A percentile compares a stretch with the other conserved stretches of the same genome.
phyloP scores from a whole-genome alignment of 495 filamentous ascomycete genomes.

The Alectoria sarmentosa region DNA sequence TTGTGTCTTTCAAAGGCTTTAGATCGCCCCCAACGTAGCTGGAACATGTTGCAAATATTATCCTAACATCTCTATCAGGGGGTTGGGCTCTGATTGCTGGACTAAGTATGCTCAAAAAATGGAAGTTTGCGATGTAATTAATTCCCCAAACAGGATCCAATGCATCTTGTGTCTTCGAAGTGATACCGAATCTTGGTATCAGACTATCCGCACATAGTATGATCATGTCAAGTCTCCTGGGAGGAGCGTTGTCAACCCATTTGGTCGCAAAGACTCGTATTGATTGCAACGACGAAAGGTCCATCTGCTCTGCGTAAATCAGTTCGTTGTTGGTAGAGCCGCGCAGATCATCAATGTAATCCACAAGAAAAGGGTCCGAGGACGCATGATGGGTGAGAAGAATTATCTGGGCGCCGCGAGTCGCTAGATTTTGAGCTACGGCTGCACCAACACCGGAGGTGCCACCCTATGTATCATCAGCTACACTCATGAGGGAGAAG shows the following conservation, averaged over 20 bases:
- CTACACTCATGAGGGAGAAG: background rate
- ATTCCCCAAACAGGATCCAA: conserved; percentile 86
- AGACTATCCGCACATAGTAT: conserved; percentile 75
- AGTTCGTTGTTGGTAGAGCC: conserved; percentile 72
- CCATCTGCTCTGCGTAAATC: conserved; percentile 91
- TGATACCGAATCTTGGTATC: conserved; percentile 53
- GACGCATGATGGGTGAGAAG: conserved; percentile 77
- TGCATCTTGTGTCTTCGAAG: conserved; percentile 60
- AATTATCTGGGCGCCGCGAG: conserved; percentile 81
- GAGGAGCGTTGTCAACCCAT: conserved; percentile 94
- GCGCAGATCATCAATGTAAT: conserved; percentile 87
- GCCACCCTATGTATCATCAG: conserved; percentile 54
- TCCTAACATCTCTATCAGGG: conserved; percentile 82
- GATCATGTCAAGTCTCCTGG: conserved; percentile 87
- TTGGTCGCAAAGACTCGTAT: conserved; percentile 94
- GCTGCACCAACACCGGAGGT: conserved; percentile 88
- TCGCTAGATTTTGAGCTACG: conserved; percentile 64
- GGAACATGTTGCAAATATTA: conserved; percentile 80
- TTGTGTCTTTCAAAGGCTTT: conserved; percentile 29
- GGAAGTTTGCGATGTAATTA: conserved; percentile 94
- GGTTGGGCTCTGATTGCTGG: conserved; percentile 86
- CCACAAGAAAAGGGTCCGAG: conserved; percentile 79
- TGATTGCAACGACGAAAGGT: conserved; percentile 77
- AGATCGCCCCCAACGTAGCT: conserved; percentile 71
- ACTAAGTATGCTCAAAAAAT: conserved; percentile 81